Evolutionary conservation across 2,329 filamentous ascomycete genomes (phyloP), one percentile per base, ranked within the genome.

Genomic region (Penicillium corylophilum): DNA sequence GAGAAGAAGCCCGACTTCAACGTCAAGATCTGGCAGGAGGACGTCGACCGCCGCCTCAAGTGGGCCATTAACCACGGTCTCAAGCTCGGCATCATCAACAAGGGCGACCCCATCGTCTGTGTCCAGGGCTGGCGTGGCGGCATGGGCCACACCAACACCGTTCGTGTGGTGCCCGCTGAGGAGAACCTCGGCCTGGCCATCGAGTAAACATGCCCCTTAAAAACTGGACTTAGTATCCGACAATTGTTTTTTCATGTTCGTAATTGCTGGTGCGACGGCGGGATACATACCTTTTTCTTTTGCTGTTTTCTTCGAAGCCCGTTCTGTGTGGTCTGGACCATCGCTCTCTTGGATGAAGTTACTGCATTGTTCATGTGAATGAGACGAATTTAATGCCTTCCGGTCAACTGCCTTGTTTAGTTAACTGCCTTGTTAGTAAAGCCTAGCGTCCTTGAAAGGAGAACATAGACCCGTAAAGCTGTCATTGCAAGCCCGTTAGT

Each of bases 41-140:
- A 99, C 76, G 94, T 99, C 65, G 94, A 99, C 78, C 85, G 87
- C 73, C 90, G 94, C 71, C 90, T 99, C 76, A 96, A 93, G 83
- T 99, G 93, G 92, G 94, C 90, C 73, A 90, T 99, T 73, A 79
- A 83, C 71, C 85, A 91, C 71, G 94, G 90, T 64, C 84, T 96
- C 68, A 85, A 88, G 76, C 88, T 99, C 40, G 81, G 85, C 57
- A 85, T 94, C 53, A 81, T 95, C 60, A 87, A 86, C 74, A 85
- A 90, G 70, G 90, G 89, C 56, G 89, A 92, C 64, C 74, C 77
- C 57, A 83, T 87, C 51, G 76, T 87, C 64, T 86, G 83, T 63
- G 84, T 87, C 39, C 84, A 87, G 70, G 84, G 84, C 64, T 87
- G 84, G 84, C 78, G 83, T 64, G 84, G 84, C 63, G 84, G 84